Evolutionary conservation across 1,284 basidiomycete genomes (phyloP).

Genomic region (Pascua sp.): DNA sequence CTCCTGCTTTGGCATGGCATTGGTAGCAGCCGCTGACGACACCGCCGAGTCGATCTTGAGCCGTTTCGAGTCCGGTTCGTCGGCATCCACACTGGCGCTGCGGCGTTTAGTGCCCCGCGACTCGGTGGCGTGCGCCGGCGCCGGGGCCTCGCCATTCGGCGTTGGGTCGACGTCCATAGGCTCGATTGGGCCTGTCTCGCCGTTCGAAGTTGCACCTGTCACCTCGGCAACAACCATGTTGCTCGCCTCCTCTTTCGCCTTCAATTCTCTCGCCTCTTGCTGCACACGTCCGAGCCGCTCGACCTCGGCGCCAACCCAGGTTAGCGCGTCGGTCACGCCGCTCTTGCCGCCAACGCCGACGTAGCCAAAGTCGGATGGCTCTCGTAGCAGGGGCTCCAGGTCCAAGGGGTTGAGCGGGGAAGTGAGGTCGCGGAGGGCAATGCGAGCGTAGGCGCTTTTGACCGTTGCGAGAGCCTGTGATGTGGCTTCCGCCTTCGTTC

Average conservation of each 20-base stretch:
- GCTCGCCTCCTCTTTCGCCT: not conserved
- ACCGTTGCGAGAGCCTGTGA: not conserved
- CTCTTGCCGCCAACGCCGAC: constrained; percentile 31
- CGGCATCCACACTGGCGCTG: not conserved
- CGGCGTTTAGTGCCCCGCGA: no score
- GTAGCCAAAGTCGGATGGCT: constrained; percentile 35
- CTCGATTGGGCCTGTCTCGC: not conserved
- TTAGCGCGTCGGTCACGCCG: constrained; percentile 29
- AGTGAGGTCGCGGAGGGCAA: constrained; percentile 28
- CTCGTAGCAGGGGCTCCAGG: constrained; percentile 32
- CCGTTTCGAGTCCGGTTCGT: constrained; percentile 8
- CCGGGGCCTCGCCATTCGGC: constrained; percentile 4
- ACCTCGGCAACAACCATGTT: not conserved
- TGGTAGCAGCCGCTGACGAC: not conserved
- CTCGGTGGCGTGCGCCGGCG: no score
- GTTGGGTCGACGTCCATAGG: not conserved
- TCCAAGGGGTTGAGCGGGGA: constrained; percentile 32
- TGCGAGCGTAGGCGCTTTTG: constrained; percentile 21
- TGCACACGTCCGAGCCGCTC: constrained; percentile 2
- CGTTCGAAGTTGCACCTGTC: not conserved
- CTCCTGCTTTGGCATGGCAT: not conserved
- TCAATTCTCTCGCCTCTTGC: not conserved
- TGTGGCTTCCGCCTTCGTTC: not conserved
- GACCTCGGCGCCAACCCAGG: constrained; percentile 33
- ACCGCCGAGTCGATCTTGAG: not conserved